Conservation (phyloP, 768 basidiomycete species). For the Tremella mesenterica region DNA sequence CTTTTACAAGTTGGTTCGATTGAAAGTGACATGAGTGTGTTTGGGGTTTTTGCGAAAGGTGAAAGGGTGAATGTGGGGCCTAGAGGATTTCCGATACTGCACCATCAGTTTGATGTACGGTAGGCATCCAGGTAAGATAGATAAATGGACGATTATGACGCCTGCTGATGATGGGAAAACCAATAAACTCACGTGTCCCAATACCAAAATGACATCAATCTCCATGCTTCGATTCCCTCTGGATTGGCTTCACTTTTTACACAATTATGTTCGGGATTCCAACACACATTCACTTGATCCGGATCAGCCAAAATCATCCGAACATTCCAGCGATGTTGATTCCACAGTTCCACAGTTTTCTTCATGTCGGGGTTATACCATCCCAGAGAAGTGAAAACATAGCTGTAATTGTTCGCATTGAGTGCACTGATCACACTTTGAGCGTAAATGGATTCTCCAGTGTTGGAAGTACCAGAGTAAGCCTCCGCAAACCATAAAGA, state of each 20-base stretch:
- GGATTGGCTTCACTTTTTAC: conserved; percentile 17
- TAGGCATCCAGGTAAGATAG: too few relatives aligned
- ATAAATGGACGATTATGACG: too few relatives aligned
- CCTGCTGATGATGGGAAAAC: background rate
- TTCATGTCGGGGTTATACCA: conserved; percentile 36
- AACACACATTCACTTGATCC: conserved; percentile 27
- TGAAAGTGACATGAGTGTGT: conserved; percentile 31
- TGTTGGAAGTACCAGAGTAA: conserved; percentile 15
- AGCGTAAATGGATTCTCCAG: conserved; percentile 27
- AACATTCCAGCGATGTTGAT: conserved; percentile 18
- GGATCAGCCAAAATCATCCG: conserved; percentile 32
- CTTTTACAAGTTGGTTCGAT: conserved; percentile 34
- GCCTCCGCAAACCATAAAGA: conserved; percentile 34
- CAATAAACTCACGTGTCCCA: conserved; percentile 33
- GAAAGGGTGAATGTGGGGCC: conserved; percentile 32
- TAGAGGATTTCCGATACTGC: conserved; percentile 27
- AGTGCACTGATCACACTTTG: conserved; percentile 30
- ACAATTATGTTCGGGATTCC: conserved; percentile 14
- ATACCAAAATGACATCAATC: conserved; percentile 30
- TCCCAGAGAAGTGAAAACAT: conserved; percentile 30
- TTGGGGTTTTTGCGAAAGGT: conserved; percentile 22
- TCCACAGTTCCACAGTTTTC: conserved; percentile 27
- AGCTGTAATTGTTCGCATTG: conserved; percentile 24
- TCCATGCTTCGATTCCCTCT: conserved; percentile 30
- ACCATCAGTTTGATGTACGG: background rate